Evolutionary conservation across 2,329 filamentous ascomycete genomes (phyloP).

Genomic region (Exophiala lecanii-corni): DNA sequence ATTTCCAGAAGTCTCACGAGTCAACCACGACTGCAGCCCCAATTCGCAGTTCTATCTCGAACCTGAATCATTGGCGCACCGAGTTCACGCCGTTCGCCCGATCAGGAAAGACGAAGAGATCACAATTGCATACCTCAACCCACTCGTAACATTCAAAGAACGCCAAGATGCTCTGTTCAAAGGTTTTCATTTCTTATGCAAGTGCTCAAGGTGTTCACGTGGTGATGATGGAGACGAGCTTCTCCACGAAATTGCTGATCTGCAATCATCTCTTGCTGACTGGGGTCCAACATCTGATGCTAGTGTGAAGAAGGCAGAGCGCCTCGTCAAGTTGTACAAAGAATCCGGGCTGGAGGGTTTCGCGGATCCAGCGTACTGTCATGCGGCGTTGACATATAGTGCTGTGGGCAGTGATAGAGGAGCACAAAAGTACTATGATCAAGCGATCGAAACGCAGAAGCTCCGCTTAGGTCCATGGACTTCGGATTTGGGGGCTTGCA

Average conservation of each 20-base stretch:
- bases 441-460: constrained; percentile 12
- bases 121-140: constrained; percentile 70
- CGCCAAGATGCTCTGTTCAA: constrained; percentile 12
- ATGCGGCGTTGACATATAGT: constrained; percentile 17
- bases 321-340: constrained; percentile 9
- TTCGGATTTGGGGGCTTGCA: constrained; percentile 9
- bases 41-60: constrained; percentile 15
- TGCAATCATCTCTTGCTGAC: constrained; percentile 9
- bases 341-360: constrained; percentile 11
- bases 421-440: constrained; percentile 12
- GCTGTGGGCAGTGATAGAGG: constrained; percentile 12
- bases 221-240: constrained; percentile 5
- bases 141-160: constrained; percentile 4
- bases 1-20: constrained; percentile 17
- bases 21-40: constrained; percentile 21
- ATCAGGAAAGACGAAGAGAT: constrained; percentile 89
- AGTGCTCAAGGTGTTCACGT: constrained; percentile 12
- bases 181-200: constrained; percentile 16
- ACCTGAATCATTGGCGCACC: constrained; percentile 5
- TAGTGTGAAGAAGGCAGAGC: constrained; percentile 11
- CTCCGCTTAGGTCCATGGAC: constrained; percentile 10
- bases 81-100: constrained; percentile 46
- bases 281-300: constrained; percentile 8
- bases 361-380: constrained; percentile 16
- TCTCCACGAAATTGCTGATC: constrained; percentile 8